Evolutionary conservation across 768 basidiomycete species (phyloP).

Genomic region (Russula dissimulans): DNA sequence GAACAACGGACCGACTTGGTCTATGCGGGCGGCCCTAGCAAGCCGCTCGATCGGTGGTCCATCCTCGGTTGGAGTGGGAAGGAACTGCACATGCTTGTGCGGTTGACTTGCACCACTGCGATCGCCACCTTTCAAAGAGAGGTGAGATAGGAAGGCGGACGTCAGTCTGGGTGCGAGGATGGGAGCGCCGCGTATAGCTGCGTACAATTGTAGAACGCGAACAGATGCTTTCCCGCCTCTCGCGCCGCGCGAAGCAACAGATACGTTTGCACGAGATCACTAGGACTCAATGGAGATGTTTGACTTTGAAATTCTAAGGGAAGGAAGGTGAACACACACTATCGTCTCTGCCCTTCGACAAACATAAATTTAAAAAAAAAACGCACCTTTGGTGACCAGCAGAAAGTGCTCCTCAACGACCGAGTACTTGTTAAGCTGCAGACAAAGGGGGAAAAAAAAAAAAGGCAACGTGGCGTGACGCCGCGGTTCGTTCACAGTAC

Average conservation of each 20-base stretch:
- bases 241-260: slow-evolving; percentile 61
- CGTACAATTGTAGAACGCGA: slow-evolving; percentile 90
- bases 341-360: not conserved
- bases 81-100: slow-evolving; percentile 87
- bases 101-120: slow-evolving; percentile 81
- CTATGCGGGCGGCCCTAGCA: slow-evolving; percentile 47
- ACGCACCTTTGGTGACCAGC: slow-evolving; percentile 72
- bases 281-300: slow-evolving; percentile 66
- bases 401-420: slow-evolving; percentile 81
- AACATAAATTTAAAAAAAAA: not conserved
- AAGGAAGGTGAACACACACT: too few relatives aligned
- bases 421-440: slow-evolving; percentile 78
- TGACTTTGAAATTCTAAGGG: slow-evolving; percentile 60
- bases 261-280: slow-evolving; percentile 73
- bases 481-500: not conserved
- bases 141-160: not conserved
- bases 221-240: slow-evolving; percentile 46
- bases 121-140: slow-evolving; percentile 46
- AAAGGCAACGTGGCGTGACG: too few relatives aligned
- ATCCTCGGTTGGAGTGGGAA: slow-evolving; percentile 48
- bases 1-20: slow-evolving; percentile 41
- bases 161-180: not conserved
- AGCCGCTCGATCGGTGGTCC: slow-evolving; percentile 74
- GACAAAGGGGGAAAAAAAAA: too few relatives aligned
- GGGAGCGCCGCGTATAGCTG: not conserved